Evolutionary conservation across 352 stramenopile species (phyloP), one percentile per base, ranked within the genome.

Genomic region (Phytophthora pseudosyringae): DNA sequence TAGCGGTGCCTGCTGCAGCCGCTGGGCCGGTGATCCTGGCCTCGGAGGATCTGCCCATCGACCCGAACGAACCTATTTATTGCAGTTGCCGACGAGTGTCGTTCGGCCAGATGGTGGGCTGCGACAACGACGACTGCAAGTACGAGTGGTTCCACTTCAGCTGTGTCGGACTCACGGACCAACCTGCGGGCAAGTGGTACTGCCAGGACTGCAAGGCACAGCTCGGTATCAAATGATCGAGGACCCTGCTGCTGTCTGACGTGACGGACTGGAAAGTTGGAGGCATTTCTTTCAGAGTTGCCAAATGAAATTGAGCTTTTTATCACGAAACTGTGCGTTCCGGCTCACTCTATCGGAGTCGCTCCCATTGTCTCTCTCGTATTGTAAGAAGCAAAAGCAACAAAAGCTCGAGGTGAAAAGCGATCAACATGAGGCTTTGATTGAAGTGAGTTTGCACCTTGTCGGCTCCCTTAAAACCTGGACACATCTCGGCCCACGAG

Each of bases 401-500:
- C 36, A 21, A 40, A 15, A 43, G 4, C 36, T 21, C 12, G 13
- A n/a, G 7, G 35, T 13, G 9, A 40, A 43, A 16, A 45, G n/a
- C 16, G 38, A 44, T 44, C 5, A 44, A 44, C n/a, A 11, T 7
- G 1, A 46, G 15, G 39, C 36, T 46, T 9, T 35, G 18, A 29
- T 46, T 46, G 39, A 46, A 46, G 16, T 26, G 38, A 48, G 21
- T 10, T 46, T 10, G 15, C 15, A 46, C 7, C 15, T 3, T n/a
- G 13, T 48, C n/a, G 32, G 12, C 12, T 32, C 15, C 7, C 32
- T 65, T 70, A 94, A 59, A 99, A 99, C 44, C 89, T 80, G 25
- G 81, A 96, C 55, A 98, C 96, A 64, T 99, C 97, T 66, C 97
- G 78, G 11, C 97, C 97, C 54, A 99, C 98, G 3, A 98, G 60